These are phyloP conservation scores for Kodamaea plutei DNA, from an alignment of 1,139 yeast species.

Conservation along the genomic window DNA sequence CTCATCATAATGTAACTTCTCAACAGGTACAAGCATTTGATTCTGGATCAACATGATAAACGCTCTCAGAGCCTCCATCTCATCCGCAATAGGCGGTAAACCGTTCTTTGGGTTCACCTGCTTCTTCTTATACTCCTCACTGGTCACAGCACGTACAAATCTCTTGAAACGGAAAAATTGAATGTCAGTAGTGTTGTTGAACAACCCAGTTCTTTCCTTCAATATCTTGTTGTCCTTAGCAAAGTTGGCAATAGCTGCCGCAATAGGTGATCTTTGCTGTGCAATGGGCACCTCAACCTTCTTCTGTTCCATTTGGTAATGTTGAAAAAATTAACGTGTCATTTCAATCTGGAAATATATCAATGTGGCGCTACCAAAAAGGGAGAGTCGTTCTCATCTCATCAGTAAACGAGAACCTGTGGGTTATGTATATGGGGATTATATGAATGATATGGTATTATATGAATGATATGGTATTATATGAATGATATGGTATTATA, in stretches of 20 bases:
- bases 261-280: constrained; percentile 23
- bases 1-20: constrained; percentile 67
- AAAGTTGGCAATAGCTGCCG: constrained; percentile 65
- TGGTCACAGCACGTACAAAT: constrained; percentile 69
- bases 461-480: no score
- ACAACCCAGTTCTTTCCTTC: constrained; percentile 77
- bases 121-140: constrained; percentile 63
- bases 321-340: constrained; percentile 10
- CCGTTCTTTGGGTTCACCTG: constrained; percentile 50
- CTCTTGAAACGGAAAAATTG: constrained; percentile 89
- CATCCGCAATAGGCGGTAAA: constrained; percentile 53
- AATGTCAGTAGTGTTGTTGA: constrained; percentile 60
- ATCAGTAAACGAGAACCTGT: no score
- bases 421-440: no score
- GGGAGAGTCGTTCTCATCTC: no score
- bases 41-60: constrained; percentile 68
- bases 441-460: no score
- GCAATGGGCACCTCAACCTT: constrained; percentile 14
- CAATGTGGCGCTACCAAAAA: background rate
- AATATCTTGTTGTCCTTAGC: constrained; percentile 61
- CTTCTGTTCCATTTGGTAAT: constrained; percentile 11
- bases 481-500: no score
- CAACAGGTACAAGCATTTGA: constrained; percentile 71
- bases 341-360: background rate
- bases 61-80: constrained; percentile 56